phyloP scores from a whole-genome alignment of 169 alveolate species.

The Pseudocohnilembus persalinus region DNA sequence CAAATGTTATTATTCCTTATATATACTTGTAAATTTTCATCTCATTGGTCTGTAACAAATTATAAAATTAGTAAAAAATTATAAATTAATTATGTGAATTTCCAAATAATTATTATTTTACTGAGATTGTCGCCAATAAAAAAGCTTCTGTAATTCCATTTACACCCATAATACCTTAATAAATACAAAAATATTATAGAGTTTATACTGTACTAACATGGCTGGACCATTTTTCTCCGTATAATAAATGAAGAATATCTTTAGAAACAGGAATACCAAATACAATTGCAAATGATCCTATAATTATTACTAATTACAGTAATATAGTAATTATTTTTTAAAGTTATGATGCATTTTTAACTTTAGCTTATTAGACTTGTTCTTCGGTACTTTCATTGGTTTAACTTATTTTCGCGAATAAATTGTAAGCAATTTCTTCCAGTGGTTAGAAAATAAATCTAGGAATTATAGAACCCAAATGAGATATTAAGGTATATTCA shows the following conservation, averaged over 20 bases:
- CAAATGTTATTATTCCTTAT: not conserved
- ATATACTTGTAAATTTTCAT: not conserved
- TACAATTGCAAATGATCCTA: constrained; percentile 8
- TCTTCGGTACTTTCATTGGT: constrained; percentile 1
- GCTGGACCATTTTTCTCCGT: constrained; percentile 29
- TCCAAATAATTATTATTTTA: constrained; percentile 1
- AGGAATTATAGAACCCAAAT: constrained; percentile 24
- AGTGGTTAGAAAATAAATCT: constrained; percentile 12
- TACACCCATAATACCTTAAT: constrained; percentile 17
- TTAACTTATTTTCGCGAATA: constrained; percentile 20
- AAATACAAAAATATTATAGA: constrained; percentile 14
- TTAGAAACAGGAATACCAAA: constrained; percentile 15
- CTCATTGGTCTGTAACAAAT: not conserved
- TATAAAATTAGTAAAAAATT: not conserved
- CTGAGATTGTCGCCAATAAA: constrained; percentile 9
- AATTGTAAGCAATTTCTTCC: constrained; percentile 17
- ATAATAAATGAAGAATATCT: not conserved
- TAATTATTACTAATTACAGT: not conserved
- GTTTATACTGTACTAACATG: not conserved
- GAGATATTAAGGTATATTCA: constrained; percentile 17
- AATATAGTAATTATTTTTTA: too few species aligned
- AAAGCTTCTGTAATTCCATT: constrained; percentile 29
- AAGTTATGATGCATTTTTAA: too few species aligned
- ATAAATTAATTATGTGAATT: not conserved
- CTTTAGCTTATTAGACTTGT: not conserved